Percentiles rank a stretch among this genome's conserved stretches.
Evolutionary conservation across 257 asterid genomes (phyloP).

Genomic region (Solanum okadae): DNA sequence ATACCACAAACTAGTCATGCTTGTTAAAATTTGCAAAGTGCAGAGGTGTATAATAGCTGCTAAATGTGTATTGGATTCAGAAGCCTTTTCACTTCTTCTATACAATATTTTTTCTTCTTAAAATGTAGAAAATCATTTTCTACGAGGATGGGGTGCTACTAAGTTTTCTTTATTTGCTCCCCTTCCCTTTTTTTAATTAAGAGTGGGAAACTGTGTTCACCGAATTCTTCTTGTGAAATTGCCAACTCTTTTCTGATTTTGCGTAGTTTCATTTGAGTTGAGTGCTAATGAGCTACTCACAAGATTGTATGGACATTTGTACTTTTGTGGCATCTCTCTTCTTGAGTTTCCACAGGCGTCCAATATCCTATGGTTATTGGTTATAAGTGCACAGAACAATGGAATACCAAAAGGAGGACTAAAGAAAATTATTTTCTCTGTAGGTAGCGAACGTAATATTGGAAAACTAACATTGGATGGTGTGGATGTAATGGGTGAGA

Average conservation of each 20-base stretch:
- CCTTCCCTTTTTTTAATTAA: not conserved
- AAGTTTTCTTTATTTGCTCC: not conserved
- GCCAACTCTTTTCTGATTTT: not conserved
- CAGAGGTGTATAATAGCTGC: not conserved
- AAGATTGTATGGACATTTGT: not conserved
- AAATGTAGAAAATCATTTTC: not conserved
- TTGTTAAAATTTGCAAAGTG: not conserved
- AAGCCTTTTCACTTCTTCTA: not conserved
- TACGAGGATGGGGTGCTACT: not conserved
- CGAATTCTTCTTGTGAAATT: not conserved
- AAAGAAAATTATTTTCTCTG: conserved; percentile 2
- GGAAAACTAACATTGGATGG: conserved; percentile 84
- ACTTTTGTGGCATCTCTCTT: not conserved
- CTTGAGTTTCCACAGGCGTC: not conserved
- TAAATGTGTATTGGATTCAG: not conserved
- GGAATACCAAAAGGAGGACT: not conserved
- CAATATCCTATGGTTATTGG: not conserved
- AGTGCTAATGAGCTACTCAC: not conserved
- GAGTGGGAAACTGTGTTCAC: not conserved
- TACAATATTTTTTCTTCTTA: not conserved
- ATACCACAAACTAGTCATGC: not conserved
- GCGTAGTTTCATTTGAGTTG: not conserved
- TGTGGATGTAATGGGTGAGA: conserved; percentile 95
- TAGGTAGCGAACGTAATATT: conserved; percentile 88
- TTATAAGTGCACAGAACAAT: not conserved